phyloP scores from a whole-genome alignment of 306 rosid species.

The Amphicarpaea edgeworthii region DNA sequence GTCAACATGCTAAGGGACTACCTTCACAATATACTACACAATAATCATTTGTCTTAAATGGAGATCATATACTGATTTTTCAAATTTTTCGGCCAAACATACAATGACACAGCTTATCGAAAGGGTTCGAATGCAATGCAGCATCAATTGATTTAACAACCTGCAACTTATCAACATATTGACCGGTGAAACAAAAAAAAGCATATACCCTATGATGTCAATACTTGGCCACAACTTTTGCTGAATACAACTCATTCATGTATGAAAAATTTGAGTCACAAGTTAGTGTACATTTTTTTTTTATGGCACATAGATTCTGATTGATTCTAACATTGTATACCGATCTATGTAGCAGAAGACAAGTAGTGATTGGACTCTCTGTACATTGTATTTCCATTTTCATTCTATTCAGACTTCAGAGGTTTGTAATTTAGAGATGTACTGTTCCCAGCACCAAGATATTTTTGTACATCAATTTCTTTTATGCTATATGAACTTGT shows the following conservation, averaged over 20 bases:
- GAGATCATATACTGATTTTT: slow-evolving; percentile 27
- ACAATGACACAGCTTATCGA: slow-evolving; percentile 41
- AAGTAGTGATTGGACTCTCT: slow-evolving; percentile 17
- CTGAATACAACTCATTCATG: slow-evolving; percentile 41
- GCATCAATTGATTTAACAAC: slow-evolving; percentile 47
- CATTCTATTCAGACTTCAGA: not conserved
- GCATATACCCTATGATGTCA: slow-evolving; percentile 37
- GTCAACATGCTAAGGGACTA: slow-evolving; percentile 92
- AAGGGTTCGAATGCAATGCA: slow-evolving; percentile 9
- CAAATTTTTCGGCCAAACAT: slow-evolving; percentile 40
- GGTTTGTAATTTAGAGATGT: not conserved
- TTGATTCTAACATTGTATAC: not conserved
- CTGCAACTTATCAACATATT: slow-evolving; percentile 16
- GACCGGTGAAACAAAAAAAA: slow-evolving; percentile 29
- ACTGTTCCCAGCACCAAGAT: not conserved
- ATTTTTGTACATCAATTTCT: not conserved
- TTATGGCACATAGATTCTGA: slow-evolving; percentile 20
- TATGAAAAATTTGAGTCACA: slow-evolving; percentile 41
- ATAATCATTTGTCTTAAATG: slow-evolving; percentile 34
- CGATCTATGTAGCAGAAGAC: slow-evolving; percentile 21
- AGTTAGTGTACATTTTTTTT: slow-evolving; percentile 29
- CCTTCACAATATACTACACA: slow-evolving; percentile 62
- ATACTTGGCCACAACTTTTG: slow-evolving; percentile 37
- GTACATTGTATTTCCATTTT: slow-evolving; percentile 37
- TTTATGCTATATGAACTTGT: not conserved